A percentile compares a stretch with the other conserved stretches of the same genome.
Evolutionary conservation across 2,329 filamentous ascomycete genomes (phyloP).

Genomic region (Ambrosiella cleistominuta): DNA sequence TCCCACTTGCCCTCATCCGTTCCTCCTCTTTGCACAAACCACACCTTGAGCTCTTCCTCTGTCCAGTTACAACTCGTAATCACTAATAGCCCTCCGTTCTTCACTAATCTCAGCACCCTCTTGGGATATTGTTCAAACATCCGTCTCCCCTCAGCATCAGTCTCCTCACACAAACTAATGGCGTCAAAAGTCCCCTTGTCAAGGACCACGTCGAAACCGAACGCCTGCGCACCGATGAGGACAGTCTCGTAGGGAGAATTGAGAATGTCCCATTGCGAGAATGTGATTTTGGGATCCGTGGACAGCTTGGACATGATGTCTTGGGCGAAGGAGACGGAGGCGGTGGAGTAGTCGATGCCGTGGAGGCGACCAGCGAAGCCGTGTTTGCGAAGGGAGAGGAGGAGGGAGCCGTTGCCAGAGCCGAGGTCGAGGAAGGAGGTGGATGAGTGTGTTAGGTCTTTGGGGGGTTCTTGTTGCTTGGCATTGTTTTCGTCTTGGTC

Average conservation of each 20-base stretch:
- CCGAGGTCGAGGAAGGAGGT: slow-evolving; percentile 64
- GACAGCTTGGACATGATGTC: slow-evolving; percentile 32
- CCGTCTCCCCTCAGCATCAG: slow-evolving; percentile 33
- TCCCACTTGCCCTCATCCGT: slow-evolving; percentile 25
- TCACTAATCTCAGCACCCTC: slow-evolving; percentile 51
- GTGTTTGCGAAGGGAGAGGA: slow-evolving; percentile 54
- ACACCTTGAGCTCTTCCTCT: slow-evolving; percentile 61
- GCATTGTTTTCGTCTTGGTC: slow-evolving; percentile 14
- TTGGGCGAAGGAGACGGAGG: slow-evolving; percentile 56
- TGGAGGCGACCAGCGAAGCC: slow-evolving; percentile 53
- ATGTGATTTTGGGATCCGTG: slow-evolving; percentile 20
- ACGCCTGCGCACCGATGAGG: slow-evolving; percentile 13
- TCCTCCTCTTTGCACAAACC: slow-evolving; percentile 44
- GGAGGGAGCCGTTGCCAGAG: slow-evolving; percentile 80
- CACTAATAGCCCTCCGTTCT: slow-evolving; percentile 53
- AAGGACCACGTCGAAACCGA: slow-evolving; percentile 75
- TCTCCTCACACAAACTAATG: slow-evolving; percentile 54
- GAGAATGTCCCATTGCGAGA: slow-evolving; percentile 48
- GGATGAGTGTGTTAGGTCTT: slow-evolving; percentile 20
- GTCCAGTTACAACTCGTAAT: slow-evolving; percentile 99
- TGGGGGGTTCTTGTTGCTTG: slow-evolving; percentile 5
- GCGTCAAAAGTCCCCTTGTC: slow-evolving; percentile 98
- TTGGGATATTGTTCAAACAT: slow-evolving; percentile 60
- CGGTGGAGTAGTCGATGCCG: slow-evolving; percentile 72
- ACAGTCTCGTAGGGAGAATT: slow-evolving; percentile 23